Percentiles rank a stretch among this genome's conserved stretches.
Evolutionary conservation across 306 rosid genomes (phyloP).

Genomic region (Cicer bijugum): DNA sequence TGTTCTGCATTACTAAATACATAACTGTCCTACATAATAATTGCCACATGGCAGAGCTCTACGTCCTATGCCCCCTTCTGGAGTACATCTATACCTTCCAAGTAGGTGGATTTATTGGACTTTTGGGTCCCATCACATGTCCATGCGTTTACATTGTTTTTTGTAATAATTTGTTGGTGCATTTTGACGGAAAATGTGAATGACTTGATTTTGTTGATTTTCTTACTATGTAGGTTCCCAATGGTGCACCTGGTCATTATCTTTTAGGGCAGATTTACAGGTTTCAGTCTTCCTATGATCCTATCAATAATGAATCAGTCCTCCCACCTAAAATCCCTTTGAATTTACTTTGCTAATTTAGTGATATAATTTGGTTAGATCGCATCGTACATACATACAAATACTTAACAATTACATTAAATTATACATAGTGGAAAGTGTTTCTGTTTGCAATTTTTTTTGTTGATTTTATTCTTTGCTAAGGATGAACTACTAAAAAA

Average conservation of each 20-base stretch:
- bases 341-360: conserved; percentile 19
- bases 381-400: conserved; percentile 8
- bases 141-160: conserved; percentile 22
- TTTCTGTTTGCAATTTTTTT: conserved; percentile 23
- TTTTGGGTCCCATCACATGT: not conserved
- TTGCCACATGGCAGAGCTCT: not conserved
- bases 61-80: conserved; percentile 11
- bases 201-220: conserved; percentile 39
- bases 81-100: conserved; percentile 7
- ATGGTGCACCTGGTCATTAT: conserved; percentile 97
- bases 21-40: not conserved
- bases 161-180: conserved; percentile 28
- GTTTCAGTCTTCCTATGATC: conserved; percentile 48
- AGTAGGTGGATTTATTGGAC: not conserved
- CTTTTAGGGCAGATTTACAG: conserved; percentile 93
- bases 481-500: not conserved
- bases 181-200: conserved; percentile 41
- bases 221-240: conserved; percentile 75
- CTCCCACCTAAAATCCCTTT: not conserved
- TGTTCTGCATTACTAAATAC: not conserved
- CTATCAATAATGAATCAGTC: not conserved
- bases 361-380: conserved; percentile 16
- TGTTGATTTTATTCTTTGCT: conserved; percentile 4
- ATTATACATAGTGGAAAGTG: conserved; percentile 4
- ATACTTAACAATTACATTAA: conserved; percentile 7